Conservation (phyloP, 2,329 filamentous ascomycete species). For the Sporothrix luriei region DNA sequence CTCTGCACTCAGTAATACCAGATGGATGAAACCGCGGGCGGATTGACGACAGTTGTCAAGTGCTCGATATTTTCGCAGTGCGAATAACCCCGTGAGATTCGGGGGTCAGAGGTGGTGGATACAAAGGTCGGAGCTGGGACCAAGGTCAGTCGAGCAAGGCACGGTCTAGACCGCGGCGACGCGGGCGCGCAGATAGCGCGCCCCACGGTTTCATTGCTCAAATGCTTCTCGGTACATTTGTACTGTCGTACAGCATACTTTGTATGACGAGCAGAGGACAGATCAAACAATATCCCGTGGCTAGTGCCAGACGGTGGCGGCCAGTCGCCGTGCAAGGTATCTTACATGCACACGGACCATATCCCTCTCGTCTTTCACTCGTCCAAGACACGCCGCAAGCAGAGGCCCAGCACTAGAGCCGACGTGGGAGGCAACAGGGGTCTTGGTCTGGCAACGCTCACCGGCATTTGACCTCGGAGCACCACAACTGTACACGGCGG, state of each 20-base stretch:
- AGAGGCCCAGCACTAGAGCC: background rate
- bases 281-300: background rate
- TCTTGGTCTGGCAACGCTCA: background rate
- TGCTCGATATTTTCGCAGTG: background rate
- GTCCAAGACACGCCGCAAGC: background rate
- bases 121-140: background rate
- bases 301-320: slow-evolving; percentile 15
- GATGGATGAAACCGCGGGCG: background rate
- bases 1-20: background rate
- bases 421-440: background rate
- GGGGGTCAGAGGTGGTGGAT: background rate
- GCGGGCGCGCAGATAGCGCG: background rate
- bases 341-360: slow-evolving; percentile 2
- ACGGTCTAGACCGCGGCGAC: background rate
- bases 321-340: background rate
- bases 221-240: too few relatives aligned
- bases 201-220: background rate
- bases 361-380: background rate
- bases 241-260: too few relatives aligned
- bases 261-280: too few relatives aligned
- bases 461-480: slow-evolving; percentile 20
- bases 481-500: slow-evolving; percentile 17
- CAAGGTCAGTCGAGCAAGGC: background rate
- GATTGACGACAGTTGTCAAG: background rate
- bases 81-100: background rate